These are phyloP conservation scores for Ceratobasidium sp. DNA, from an alignment of 1,284 basidiomycete species.

Conservation along the genomic window DNA sequence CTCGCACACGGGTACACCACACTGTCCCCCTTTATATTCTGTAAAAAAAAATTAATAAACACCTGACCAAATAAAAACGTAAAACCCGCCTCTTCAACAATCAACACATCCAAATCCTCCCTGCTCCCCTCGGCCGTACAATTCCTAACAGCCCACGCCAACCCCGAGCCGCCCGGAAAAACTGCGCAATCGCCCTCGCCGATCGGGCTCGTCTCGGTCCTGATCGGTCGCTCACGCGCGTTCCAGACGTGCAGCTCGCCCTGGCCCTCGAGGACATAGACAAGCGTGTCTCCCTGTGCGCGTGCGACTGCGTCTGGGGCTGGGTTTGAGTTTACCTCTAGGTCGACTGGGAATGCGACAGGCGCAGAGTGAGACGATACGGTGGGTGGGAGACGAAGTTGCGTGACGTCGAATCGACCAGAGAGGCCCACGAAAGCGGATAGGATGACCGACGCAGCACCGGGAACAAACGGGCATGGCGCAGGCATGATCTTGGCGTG, in stretches of 20 bases:
- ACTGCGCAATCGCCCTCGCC: constrained; percentile 23
- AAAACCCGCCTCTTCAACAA: constrained; percentile 39
- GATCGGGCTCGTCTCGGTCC: constrained; percentile 32
- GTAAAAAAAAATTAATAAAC: background rate
- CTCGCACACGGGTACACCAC: constrained; percentile 29
- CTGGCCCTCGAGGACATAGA: constrained; percentile 32
- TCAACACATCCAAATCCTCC: constrained; percentile 38
- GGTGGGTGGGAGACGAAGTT: constrained; percentile 17
- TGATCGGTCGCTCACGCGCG: constrained; percentile 9
- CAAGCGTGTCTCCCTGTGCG: constrained; percentile 18
- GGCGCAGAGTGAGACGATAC: constrained; percentile 18
- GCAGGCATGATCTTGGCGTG: constrained; percentile 41
- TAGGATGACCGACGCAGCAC: constrained; percentile 25
- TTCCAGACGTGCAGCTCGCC: constrained; percentile 27
- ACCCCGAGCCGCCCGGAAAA: constrained; percentile 32
- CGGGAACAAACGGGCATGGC: constrained; percentile 36
- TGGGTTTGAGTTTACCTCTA: background rate
- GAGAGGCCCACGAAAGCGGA: constrained; percentile 31
- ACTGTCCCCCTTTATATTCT: constrained; percentile 30
- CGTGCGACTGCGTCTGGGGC: constrained; percentile 31
- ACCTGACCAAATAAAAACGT: background rate
- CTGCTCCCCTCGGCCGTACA: constrained; percentile 19
- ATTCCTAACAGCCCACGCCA: constrained; percentile 34
- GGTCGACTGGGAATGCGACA: background rate
- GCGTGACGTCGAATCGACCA: constrained; percentile 31